Evolutionary conservation across 2,329 filamentous ascomycete genomes (phyloP), one percentile per base, ranked within the genome.

Genomic region (Sarocladiaceae sp.): DNA sequence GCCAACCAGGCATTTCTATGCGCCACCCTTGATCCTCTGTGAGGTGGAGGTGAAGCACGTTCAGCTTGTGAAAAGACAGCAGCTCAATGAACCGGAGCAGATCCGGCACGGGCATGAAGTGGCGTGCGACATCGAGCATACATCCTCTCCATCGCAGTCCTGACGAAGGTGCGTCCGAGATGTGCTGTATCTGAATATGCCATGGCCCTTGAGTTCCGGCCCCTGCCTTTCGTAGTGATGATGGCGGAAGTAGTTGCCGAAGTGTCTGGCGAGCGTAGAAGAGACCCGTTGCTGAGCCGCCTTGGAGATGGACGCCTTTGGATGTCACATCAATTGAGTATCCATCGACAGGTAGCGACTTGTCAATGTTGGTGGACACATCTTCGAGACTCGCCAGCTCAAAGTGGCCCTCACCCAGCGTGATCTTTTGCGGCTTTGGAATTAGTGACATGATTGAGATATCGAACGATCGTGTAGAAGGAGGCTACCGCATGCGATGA

Each of bases 1-100:
- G 29, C 29, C 29, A 33, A 15, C 29, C 15, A 8, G 29, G 29
- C 10, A 33, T 15, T 15, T 33, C 29, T 8, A 33, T 15, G 8
- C 29, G 29, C 29, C 29, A 33, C 8, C 29, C 15, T 0, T 69
- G 70, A 46, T 77, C 72, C 59, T 84, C 80, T 54, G 74, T 80
- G 3, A 81, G 68, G 59, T 84, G 80, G 17, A 83, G 62, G 40
- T 83, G 80, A 50, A 83, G 77, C 1, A 74, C 74, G 55, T 81
- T 82, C 56, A 82, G 74, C 58, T 83, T 84, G 66, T 80, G 83
- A 60, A 79, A 83, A 25, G 79, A 82, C 55, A 80, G 8, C 10
- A 33, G 29, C 10, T 58, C 57, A 31, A 58, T 56, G 35, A 58
- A 56, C 17, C 52, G 57, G 13, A 58, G 50, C 12, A 58, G 47